Conservation (phyloP, 306 rosid genomes). For the Sindora glabra region DNA sequence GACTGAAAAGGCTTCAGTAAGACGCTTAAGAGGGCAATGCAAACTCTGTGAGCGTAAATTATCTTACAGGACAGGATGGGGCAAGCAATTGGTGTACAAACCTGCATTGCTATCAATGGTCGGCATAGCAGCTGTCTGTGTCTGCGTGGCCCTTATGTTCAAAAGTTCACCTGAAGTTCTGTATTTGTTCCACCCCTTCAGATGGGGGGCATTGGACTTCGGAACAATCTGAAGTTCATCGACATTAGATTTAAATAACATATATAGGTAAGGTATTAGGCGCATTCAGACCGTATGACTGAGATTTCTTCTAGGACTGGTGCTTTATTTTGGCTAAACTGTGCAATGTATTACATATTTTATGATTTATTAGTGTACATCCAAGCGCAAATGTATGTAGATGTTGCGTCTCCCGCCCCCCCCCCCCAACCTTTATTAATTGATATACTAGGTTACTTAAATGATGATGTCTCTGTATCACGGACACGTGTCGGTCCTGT, state of each 20-base stretch:
- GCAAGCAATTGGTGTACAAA: constrained; percentile 63
- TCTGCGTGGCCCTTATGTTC: constrained; percentile 88
- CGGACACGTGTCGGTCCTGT: no score
- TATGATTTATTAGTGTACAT: constrained; percentile 3
- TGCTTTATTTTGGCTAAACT: constrained; percentile 16
- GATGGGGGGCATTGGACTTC: constrained; percentile 72
- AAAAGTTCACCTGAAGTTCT: constrained; percentile 87
- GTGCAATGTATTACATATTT: constrained; percentile 11
- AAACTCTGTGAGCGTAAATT: constrained; percentile 46
- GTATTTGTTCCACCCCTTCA: constrained; percentile 83
- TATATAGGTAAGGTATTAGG: constrained; percentile 17
- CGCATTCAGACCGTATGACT: constrained; percentile 21
- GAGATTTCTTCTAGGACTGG: constrained; percentile 24
- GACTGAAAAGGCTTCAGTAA: constrained; percentile 35
- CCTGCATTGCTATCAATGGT: constrained; percentile 95
- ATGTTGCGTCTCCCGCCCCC: no score
- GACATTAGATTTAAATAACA: constrained; percentile 10
- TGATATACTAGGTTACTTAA: no score
- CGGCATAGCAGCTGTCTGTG: constrained; percentile 85
- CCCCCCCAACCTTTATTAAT: neutral
- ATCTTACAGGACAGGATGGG: constrained; percentile 34
- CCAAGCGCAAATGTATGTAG: constrained; percentile 11
- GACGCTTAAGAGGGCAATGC: constrained; percentile 34
- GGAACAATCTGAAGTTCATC: constrained; percentile 51
- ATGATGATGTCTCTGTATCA: no score